A percentile compares a stretch with the other conserved stretches of the same genome.
Conservation (phyloP, 768 basidiomycete genomes). For the Phaffia australis region DNA sequence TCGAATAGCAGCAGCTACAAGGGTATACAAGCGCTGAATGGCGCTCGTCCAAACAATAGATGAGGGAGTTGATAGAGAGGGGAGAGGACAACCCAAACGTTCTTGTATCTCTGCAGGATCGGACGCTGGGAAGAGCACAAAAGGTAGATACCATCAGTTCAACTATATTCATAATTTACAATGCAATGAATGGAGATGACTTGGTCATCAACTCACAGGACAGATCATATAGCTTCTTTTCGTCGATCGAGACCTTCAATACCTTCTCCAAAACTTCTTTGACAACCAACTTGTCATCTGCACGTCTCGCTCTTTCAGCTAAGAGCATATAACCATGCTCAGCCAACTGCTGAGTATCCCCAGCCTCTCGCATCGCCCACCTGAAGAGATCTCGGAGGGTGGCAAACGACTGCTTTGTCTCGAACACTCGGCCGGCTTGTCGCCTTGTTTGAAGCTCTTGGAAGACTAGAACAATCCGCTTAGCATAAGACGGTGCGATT, state of each 20-base stretch:
- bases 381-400: conserved; percentile 94
- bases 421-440: conserved; percentile 83
- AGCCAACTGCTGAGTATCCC: conserved; percentile 83
- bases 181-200: conserved; percentile 29
- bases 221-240: conserved; percentile 53
- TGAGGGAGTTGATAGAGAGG: conserved; percentile 39
- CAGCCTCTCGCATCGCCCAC: conserved; percentile 84
- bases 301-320: conserved; percentile 73
- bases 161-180: neutral
- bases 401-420: conserved; percentile 93
- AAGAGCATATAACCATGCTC: conserved; percentile 96
- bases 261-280: conserved; percentile 83
- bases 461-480: conserved; percentile 82
- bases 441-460: conserved; percentile 83
- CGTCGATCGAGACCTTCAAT: conserved; percentile 78
- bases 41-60: conserved; percentile 77
- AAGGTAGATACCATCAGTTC: neutral
- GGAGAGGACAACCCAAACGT: conserved; percentile 45
- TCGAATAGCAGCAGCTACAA: conserved; percentile 71
- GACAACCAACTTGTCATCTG: conserved; percentile 76
- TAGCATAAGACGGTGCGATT: conserved; percentile 88
- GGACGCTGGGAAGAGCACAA: neutral
- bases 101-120: conserved; percentile 13
- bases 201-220: conserved; percentile 17
- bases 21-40: conserved; percentile 77